Base-by-base conservation (phyloP, 176 grass and related monocot species). In the Eragrostis curvula region DNA sequence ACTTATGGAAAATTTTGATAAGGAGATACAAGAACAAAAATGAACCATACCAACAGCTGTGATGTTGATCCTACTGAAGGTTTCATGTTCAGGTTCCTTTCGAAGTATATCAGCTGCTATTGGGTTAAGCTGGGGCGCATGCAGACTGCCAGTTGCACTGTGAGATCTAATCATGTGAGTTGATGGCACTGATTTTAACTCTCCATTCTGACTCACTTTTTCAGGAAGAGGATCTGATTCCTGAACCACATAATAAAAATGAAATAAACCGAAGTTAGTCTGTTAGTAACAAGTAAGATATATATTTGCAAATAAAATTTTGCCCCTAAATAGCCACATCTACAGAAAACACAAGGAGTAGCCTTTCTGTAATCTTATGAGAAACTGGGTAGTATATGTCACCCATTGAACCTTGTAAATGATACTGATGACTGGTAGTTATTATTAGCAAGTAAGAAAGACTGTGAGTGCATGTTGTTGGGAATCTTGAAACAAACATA, bases 51-150 rank as follows among this genome's bases (percentile, higher is more conserved):
- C 95, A 67, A 82, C 81, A 70, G 92, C 92, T 79, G 91, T 92
- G 66, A 97, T 92, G 25, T 85, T 94, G 39, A 97, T 81, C 87
- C 71, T 85, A 55, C 90, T 92, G 85, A 97, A 97, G 41, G 88
- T 88, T 69, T 90, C 95, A 63, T 97, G 90, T 85, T 94, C 95
- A 70, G 95, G 95, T 73, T 92, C 81, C 87, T 90, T 97, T 79
- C 95, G 83, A 81, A 97, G 90, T 80, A 97, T 92, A 87, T 97
- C 95, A 83, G 95, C 95, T 81, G 95, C 92, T 74, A 97, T 71
- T 47, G 95, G 95, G 75, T 97, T 91, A 81, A 77, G 92, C 67
- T 92, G 95, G 65, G 75, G 45, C 7, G 83, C 92, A 81, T 94
- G 95, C 32, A 97, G 78, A 83, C 91, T 89, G 73, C 95, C 88